phyloP scores from a whole-genome alignment of 192 early-diverging fungal genomes.

The Thoreauomyces humboldtii region DNA sequence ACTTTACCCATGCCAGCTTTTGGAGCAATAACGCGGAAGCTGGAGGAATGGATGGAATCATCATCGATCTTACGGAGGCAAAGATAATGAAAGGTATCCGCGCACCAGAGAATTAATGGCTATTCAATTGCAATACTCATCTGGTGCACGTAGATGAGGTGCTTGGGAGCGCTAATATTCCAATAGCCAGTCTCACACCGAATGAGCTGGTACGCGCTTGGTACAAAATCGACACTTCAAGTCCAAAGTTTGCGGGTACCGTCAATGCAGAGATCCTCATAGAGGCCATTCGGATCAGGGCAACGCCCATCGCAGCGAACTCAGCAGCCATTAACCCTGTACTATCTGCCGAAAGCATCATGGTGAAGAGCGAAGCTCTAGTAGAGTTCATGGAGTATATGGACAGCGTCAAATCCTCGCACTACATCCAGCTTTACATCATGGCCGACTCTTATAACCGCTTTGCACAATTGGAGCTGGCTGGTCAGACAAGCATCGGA shows the following conservation, averaged over 20 bases:
- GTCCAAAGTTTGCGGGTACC: conserved; percentile 3
- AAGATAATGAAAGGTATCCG: conserved; percentile 10
- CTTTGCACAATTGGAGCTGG: conserved; percentile 17
- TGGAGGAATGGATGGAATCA: conserved; percentile 15
- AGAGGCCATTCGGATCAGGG: background rate
- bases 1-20: background rate
- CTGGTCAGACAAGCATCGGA: background rate
- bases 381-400: conserved; percentile 36
- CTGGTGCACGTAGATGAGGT: conserved; percentile 27
- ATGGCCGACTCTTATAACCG: conserved; percentile 19
- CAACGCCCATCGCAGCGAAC: background rate
- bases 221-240: conserved; percentile 34
- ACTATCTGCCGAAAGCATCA: conserved; percentile 10
- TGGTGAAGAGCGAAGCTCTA: conserved; percentile 13
- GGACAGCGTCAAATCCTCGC: conserved; percentile 6
- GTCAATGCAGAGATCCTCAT: conserved; percentile 26
- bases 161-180: conserved; percentile 31
- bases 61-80: conserved; percentile 30
- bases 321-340: background rate
- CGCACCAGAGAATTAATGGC: background rate
- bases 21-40: background rate
- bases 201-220: conserved; percentile 33
- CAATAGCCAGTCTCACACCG: conserved; percentile 9
- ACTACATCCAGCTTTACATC: conserved; percentile 27
- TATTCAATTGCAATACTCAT: background rate